Base-by-base conservation (phyloP, 148 eudicot genomes). In the Diospyros lotus region DNA sequence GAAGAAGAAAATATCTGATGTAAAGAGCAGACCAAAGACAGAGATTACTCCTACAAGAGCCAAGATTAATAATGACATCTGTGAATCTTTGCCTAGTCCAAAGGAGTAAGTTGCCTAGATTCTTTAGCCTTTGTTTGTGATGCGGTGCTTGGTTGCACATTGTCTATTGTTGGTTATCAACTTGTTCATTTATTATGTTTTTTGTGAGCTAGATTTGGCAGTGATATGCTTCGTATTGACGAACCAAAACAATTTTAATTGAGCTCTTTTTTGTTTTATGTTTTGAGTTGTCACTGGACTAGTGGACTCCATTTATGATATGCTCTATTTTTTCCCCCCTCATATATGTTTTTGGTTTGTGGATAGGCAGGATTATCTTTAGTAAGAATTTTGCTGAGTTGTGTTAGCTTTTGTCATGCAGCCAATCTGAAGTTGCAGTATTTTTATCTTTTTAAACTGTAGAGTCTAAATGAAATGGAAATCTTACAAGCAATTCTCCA, bases 71-170 rank as follows among this genome's bases (percentile, higher is more conserved):
- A 38, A 66, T 45, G 70, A 76, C 55, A 58, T 11, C 55, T n/a
- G 79, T 40, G 67, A 73, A 61, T 38, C 81, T 66, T 51, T 64
- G 66, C 71, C 85, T 63, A 54, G 50, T 43, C 61, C 80, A 8
- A 79, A 84, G 58, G 51, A 75, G 91, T 84, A 78, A 18, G 86
- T 62, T 73, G 48, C 66, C 14, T 64, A 38, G 58, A 13, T 73
- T 48, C 14, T 46, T 11, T 62, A n/a, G 68, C 43, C 18, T 48
- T 7, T 42, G 2, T 72, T 39, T 17, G 4, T 43, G 66, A 18
- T 46, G n/a, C 5, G 48, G 53, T 73, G 28, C 55, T 6, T 60
- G 7, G 39, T 48, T 73, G 3, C 50, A 1, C 2, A 17, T 11
- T 9, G 40, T 38, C 6, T 60, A n/a, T 28, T 12, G 12, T 38